Base-by-base conservation (phyloP, 805 yeast species). In the Komagataella phaffii region DNA sequence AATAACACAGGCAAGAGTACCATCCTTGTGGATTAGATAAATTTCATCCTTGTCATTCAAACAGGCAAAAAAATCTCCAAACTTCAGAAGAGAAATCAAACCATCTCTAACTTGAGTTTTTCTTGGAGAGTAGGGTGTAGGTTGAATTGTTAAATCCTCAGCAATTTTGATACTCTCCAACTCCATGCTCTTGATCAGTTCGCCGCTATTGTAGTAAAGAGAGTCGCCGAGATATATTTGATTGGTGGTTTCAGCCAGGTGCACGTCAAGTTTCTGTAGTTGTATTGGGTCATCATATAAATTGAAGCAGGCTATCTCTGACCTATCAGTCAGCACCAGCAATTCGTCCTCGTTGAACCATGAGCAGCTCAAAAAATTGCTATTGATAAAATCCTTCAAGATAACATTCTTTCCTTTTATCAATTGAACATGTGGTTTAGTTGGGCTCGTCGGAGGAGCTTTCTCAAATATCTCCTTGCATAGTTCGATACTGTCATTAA, bases 371-470 rank as follows among this genome's bases (percentile, higher is more conserved):
- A 75, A 68, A 58, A 83, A 83, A 51, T 72, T 73, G n/a, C 73
- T 68, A 53, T 74, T 72, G 14, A 79, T 64, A 44, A 68, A 69
- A 6, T 62, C 62, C 1, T 82, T 83, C 47, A 84, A 63, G 0
- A 83, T 65, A 1, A 78, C 79, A 56, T 77, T 84, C 51, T 83
- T 72, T 0, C 90, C 89, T 48, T 70, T 70, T 7, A 85, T 63
- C 7, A 70, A 65, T 3, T 30, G 40, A 30, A 30, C 6, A 30
- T 30, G 40, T 30, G 40, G 40, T 30, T 30, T 30, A 14, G 40
- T 30, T 10, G 40, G 40, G 14, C 40, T 30, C 40, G n/a, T 30
- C 5, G 40, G n/a, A 3, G 40, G 5, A 10, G 14, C 40, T 4
- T 30, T 30, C 10, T 30, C 40, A 30, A 30, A 30, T 8, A 30